phyloP scores from a whole-genome alignment of 106 monocot genomes.

The Platanthera guangdongensis region DNA sequence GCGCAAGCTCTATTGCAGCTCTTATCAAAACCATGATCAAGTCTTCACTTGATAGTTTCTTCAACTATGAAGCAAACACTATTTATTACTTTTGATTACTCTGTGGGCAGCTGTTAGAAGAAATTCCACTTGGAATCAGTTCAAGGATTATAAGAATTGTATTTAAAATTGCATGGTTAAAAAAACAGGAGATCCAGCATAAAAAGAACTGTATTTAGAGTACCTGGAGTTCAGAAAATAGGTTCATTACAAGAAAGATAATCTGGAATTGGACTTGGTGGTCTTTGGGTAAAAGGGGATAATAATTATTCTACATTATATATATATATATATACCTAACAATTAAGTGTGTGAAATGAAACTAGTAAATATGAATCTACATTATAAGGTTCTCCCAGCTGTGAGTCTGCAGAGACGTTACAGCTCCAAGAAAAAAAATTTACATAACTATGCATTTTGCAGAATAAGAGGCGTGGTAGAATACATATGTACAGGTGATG shows the following conservation, averaged over 20 bases:
- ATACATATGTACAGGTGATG: conserved; percentile 13
- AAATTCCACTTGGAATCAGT: too few relatives aligned
- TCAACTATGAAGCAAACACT: too few relatives aligned
- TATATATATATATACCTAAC: not conserved
- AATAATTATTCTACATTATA: conserved; percentile 6
- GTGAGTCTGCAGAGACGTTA: not conserved
- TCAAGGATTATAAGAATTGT: too few relatives aligned
- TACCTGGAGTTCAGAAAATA: not conserved
- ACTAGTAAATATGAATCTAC: not conserved
- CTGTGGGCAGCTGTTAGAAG: too few relatives aligned
- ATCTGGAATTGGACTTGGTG: not conserved
- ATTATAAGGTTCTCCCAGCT: not conserved
- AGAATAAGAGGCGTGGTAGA: not conserved
- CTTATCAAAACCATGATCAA: too few relatives aligned
- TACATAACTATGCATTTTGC: not conserved
- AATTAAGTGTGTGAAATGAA: not conserved
- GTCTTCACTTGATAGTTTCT: too few relatives aligned
- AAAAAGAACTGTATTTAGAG: conserved; percentile 6
- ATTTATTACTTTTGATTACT: too few relatives aligned
- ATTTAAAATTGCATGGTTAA: too few relatives aligned
- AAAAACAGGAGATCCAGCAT: not conserved
- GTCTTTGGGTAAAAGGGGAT: not conserved
- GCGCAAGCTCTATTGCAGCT: too few relatives aligned
- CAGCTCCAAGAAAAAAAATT: conserved; percentile 4
- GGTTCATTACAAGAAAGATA: not conserved